A percentile compares a stretch with the other conserved stretches of the same genome.
These are phyloP conservation scores for Penicillium capsulatum DNA, from an alignment of 2,329 filamentous ascomycete genomes.

Conservation along the genomic window DNA sequence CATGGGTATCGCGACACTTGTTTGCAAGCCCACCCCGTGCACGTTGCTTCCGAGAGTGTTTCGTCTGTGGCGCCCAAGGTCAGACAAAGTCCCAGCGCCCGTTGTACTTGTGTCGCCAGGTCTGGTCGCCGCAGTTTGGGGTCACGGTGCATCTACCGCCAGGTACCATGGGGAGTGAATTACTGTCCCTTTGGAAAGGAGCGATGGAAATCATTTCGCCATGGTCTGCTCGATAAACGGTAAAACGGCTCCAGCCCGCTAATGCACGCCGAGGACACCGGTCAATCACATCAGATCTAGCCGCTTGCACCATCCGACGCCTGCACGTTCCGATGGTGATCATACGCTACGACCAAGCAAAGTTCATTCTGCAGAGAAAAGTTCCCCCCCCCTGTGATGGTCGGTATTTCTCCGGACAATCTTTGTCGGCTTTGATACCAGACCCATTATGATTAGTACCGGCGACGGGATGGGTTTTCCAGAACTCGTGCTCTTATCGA, in stretches of 20 bases:
- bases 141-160: background rate
- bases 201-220: no score
- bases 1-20: conserved; percentile 14
- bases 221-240: no score
- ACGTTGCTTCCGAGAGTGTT: conserved; percentile 5
- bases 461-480: no score
- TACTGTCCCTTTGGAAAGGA: no score
- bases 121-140: background rate
- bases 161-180: no score
- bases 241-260: conserved; percentile 15
- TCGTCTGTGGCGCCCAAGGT: conserved; percentile 5
- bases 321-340: conserved; percentile 19
- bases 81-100: conserved; percentile 4
- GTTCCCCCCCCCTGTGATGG: conserved; percentile 3
- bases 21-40: conserved; percentile 6
- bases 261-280: conserved; percentile 18
- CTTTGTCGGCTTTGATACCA: conserved; percentile 6
- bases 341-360: conserved; percentile 16
- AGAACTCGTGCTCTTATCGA: conserved; percentile 11
- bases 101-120: conserved; percentile 11
- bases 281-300: conserved; percentile 26
- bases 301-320: conserved; percentile 10
- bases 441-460: no score
- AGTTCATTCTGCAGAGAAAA: conserved; percentile 10
- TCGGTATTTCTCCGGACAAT: conserved; percentile 20